A percentile compares a stretch with the other conserved stretches of the same genome.
These are phyloP conservation scores for Kockiozyma suomiensis DNA, from an alignment of 805 yeast species.

Conservation along the genomic window DNA sequence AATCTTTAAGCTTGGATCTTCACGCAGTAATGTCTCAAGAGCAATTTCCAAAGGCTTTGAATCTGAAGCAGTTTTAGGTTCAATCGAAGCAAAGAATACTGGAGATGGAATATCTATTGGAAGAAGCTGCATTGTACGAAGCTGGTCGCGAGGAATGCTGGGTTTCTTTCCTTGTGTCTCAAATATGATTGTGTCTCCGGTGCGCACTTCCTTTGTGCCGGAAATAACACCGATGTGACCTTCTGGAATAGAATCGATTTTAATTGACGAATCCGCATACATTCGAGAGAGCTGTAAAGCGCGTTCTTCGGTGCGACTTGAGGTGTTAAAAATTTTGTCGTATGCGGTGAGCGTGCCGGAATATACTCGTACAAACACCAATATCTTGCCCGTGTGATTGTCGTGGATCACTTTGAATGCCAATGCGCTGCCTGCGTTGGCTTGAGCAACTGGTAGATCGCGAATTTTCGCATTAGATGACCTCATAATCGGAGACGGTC, in stretches of 20 bases:
- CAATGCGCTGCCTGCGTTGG: slow-evolving; percentile 55
- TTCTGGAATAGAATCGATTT: slow-evolving; percentile 59
- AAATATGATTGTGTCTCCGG: slow-evolving; percentile 84
- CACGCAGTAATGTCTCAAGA: slow-evolving; percentile 65
- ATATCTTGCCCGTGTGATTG: slow-evolving; percentile 68
- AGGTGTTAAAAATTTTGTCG: slow-evolving; percentile 64
- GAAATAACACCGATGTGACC: slow-evolving; percentile 94
- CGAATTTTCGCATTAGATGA: not conserved
- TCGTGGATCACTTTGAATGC: slow-evolving; percentile 93
- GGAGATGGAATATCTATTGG: slow-evolving; percentile 92
- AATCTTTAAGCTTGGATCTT: slow-evolving; percentile 85
- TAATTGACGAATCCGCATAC: slow-evolving; percentile 87
- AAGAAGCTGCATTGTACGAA: slow-evolving; percentile 46
- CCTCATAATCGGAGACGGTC: slow-evolving; percentile 42
- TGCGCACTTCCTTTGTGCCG: slow-evolving; percentile 68
- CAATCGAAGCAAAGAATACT: slow-evolving; percentile 81
- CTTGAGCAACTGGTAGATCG: slow-evolving; percentile 6
- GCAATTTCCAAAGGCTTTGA: slow-evolving; percentile 71
- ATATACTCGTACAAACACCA: slow-evolving; percentile 87
- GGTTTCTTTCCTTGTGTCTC: slow-evolving; percentile 43
- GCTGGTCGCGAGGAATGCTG: not conserved
- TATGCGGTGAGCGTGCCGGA: slow-evolving; percentile 73
- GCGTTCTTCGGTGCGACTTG: slow-evolving; percentile 66
- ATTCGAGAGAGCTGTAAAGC: slow-evolving; percentile 72
- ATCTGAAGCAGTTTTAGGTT: slow-evolving; percentile 83